Conservation (phyloP, 768 basidiomycete genomes). For the Cystofilobasidium ferigula region DNA sequence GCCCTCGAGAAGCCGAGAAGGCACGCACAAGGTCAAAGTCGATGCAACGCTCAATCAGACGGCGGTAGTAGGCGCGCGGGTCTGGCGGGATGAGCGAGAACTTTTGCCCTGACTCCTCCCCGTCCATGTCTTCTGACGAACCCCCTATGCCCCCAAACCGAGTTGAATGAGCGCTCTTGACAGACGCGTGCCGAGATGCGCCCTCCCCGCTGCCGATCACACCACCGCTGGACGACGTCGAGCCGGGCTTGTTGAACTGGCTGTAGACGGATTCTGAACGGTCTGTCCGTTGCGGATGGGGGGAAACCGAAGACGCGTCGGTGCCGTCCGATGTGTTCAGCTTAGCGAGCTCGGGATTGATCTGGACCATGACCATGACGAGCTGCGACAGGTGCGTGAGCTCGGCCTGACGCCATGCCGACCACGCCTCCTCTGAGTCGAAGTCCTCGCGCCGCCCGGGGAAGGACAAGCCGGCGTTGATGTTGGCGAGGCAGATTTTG, state of each 20-base stretch:
- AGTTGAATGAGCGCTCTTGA: constrained; percentile 10
- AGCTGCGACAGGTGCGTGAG: constrained; percentile 74
- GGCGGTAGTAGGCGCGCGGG: constrained; percentile 71
- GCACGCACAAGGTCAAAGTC: constrained; percentile 52
- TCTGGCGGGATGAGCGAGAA: constrained; percentile 88
- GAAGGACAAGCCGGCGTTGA: constrained; percentile 69
- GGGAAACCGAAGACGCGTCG: constrained; percentile 7
- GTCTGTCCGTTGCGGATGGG: neutral
- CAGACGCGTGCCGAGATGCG: constrained; percentile 9
- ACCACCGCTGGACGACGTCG: neutral
- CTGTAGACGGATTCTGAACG: constrained; percentile 15
- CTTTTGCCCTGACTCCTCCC: constrained; percentile 60
- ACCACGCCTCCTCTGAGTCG: constrained; percentile 66
- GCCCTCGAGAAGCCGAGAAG: neutral
- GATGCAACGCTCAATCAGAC: constrained; percentile 71
- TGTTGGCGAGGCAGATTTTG: constrained; percentile 87
- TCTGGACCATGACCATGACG: constrained; percentile 72
- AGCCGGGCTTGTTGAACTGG: constrained; percentile 6
- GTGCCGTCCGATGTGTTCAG: constrained; percentile 26
- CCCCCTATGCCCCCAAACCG: constrained; percentile 31
- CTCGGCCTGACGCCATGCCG: constrained; percentile 70
- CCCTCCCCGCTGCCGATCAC: neutral
- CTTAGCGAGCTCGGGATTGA: constrained; percentile 67
- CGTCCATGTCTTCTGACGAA: constrained; percentile 44
- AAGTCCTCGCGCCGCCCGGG: constrained; percentile 83